Evolutionary conservation across 2,329 filamentous ascomycete species (phyloP).

Genomic region (Bipolaris sorokiniana): DNA sequence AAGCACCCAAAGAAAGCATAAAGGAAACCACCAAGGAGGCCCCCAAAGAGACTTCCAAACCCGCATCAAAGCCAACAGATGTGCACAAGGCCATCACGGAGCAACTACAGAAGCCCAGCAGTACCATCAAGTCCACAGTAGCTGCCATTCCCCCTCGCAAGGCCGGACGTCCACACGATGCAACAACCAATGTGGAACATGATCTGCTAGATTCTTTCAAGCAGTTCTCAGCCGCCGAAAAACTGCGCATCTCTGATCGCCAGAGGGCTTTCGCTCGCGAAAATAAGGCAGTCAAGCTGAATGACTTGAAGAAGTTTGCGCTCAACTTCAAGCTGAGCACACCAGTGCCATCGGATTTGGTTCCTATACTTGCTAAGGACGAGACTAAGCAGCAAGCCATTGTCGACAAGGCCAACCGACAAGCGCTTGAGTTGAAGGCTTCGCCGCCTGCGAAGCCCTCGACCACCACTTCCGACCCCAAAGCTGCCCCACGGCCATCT

Average conservation of each 20-base stretch:
- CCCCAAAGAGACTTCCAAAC: conserved; percentile 13
- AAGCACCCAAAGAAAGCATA: conserved; percentile 1
- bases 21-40: conserved; percentile 5
- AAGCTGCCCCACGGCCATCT: conserved; percentile 41
- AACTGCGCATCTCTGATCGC: conserved; percentile 64
- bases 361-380: conserved; percentile 95
- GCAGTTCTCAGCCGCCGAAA: conserved; percentile 67
- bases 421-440: conserved; percentile 64
- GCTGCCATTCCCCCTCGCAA: conserved; percentile 43
- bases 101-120: conserved; percentile 38
- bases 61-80: conserved; percentile 26
- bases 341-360: conserved; percentile 87
- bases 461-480: conserved; percentile 49
- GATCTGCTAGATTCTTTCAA: conserved; percentile 69
- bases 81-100: conserved; percentile 31
- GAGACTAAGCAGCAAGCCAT: conserved; percentile 94
- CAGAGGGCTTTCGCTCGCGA: conserved; percentile 61
- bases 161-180: conserved; percentile 56
- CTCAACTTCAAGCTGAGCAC: conserved; percentile 92
- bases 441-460: conserved; percentile 47
- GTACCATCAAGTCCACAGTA: conserved; percentile 36
- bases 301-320: conserved; percentile 94
- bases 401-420: conserved; percentile 81
- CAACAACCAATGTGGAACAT: conserved; percentile 65
- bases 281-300: conserved; percentile 91